Conservation (phyloP, 2,329 filamentous ascomycete genomes). For the Leptographium lundbergii region DNA sequence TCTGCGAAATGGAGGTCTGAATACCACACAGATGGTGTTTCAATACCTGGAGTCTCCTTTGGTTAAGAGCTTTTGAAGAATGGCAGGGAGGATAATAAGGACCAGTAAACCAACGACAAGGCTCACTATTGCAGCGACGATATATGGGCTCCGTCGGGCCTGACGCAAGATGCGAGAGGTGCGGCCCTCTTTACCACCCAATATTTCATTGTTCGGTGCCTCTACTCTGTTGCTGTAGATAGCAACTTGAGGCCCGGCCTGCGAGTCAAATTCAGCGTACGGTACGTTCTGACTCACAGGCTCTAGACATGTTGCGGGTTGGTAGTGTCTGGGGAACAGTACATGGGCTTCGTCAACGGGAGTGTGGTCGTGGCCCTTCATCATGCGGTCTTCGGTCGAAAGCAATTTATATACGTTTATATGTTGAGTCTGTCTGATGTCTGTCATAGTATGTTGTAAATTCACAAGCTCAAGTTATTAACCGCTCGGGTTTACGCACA, state of each 20-base stretch:
- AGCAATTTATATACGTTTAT: too few relatives aligned
- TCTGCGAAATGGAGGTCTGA: neutral
- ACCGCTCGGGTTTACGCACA: too few relatives aligned
- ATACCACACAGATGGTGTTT: neutral
- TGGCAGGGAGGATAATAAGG: slow-evolving; percentile 5
- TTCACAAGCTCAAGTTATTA: too few relatives aligned
- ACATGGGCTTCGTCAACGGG: too few relatives aligned
- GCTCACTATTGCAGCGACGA: slow-evolving; percentile 1
- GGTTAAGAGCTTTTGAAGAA: slow-evolving; percentile 5
- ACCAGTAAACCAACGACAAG: slow-evolving; percentile 2
- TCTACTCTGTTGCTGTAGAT: neutral
- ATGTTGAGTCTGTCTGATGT: too few relatives aligned
- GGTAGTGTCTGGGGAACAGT: neutral
- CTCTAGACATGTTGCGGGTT: neutral
- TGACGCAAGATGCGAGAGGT: neutral
- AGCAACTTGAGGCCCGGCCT: slow-evolving; percentile 1
- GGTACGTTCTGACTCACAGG: neutral
- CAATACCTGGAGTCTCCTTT: neutral
- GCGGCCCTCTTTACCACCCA: neutral
- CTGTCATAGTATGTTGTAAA: too few relatives aligned
- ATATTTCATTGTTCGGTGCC: neutral
- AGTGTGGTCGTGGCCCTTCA: too few relatives aligned
- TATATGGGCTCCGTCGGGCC: slow-evolving; percentile 4
- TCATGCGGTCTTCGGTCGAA: too few relatives aligned
- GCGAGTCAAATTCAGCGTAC: slow-evolving; percentile 5